Conservation (phyloP, 2,329 filamentous ascomycete species). For the Zasmidium angulare region DNA sequence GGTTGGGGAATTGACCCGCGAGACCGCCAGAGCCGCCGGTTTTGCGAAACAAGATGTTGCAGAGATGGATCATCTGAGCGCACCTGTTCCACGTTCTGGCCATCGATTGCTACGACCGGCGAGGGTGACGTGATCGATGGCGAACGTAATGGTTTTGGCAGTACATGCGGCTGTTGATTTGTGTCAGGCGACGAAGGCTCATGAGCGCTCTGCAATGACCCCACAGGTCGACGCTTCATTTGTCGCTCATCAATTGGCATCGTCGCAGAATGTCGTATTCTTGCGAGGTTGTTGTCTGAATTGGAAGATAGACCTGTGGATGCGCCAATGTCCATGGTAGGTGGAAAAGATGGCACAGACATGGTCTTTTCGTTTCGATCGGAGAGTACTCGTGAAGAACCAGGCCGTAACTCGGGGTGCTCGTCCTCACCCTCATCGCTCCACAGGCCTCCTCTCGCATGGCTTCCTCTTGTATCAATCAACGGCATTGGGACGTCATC, state of each 20-base stretch:
- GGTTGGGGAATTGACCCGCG: conserved; percentile 6
- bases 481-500: conserved; percentile 79
- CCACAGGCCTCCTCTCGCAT: conserved; percentile 85
- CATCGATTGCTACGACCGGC: conserved; percentile 31
- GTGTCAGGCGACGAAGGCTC: conserved; percentile 3
- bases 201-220: conserved; percentile 12
- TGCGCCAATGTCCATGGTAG: conserved; percentile 10
- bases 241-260: conserved; percentile 11
- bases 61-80: conserved; percentile 23
- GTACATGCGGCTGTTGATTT: neutral
- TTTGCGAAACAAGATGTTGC: conserved; percentile 12
- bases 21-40: conserved; percentile 19
- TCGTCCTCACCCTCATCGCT: conserved; percentile 42
- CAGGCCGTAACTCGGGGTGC: neutral
- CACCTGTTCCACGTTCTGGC: conserved; percentile 28
- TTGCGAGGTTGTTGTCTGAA: conserved; percentile 14
- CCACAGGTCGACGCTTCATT: conserved; percentile 25
- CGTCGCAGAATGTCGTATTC: conserved; percentile 13
- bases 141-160: conserved; percentile 26
- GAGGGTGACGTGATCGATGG: conserved; percentile 30
- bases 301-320: conserved; percentile 24
- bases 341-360: conserved; percentile 25
- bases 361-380: conserved; percentile 25
- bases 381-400: conserved; percentile 9
- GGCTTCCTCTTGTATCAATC: conserved; percentile 73